Base-by-base conservation (phyloP, 2,329 filamentous ascomycete genomes). In the Bretziella fagacearum region DNA sequence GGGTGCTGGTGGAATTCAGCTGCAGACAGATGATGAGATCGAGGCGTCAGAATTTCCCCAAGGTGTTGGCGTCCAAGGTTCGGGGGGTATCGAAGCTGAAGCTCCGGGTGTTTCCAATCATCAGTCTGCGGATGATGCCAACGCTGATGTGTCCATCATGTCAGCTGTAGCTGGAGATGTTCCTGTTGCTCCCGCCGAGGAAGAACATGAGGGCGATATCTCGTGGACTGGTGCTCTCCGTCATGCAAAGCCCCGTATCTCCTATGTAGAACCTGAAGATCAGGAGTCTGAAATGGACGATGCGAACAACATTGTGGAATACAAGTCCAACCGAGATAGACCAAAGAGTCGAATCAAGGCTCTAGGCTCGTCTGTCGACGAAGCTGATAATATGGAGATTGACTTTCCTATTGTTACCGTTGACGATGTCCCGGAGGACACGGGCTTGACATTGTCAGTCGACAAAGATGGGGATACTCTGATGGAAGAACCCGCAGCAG, bases 301-400 rank as follows among this genome's bases (percentile, higher is more conserved):
- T 2, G 33, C 32, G 42, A 56, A 61, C n/a, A 13, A 29, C 3
- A n/a, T 45, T 30, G 13, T 36, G 11, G 7, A 11, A 7, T 36
- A 36, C 5, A 36, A 36, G n/a, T n/a, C n/a, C n/a, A n/a, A n/a
- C n/a, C n/a, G n/a, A n/a, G n/a, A n/a, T 10, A 30, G 27, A 30
- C 27, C 27, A 11, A 30, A 30, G n/a, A 6, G 10, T 30, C 27
- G n/a, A n/a, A n/a, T 17, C 13, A 36, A 36, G 25, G 29, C 30
- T 25, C 4, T n/a, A 6, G 17, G 15, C 10, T 30, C 17, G 26
- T 26, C 27, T 32, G 15, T 7, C 11, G 8, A 3, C 6, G 15
- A 36, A 11, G 52, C 59, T 22, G 58, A 61, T 41, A 58, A 60
- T 36, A 59, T 56, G 48, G 60, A 55, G 53, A 70, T 71, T 46